phyloP scores from a whole-genome alignment of 2,329 filamentous ascomycete genomes.

The Fusarium sp. region DNA sequence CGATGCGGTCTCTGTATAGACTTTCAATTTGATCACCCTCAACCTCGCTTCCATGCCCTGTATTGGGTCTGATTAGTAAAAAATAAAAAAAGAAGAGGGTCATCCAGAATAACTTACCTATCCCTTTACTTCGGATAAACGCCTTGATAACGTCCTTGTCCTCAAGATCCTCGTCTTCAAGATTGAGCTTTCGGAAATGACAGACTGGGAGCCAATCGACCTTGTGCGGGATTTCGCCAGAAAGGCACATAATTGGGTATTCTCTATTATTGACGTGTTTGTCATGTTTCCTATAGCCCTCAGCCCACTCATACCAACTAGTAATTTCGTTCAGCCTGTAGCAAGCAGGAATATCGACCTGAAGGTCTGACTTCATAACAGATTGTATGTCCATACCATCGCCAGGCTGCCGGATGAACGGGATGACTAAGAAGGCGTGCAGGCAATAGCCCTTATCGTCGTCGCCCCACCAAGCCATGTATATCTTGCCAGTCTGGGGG shows the following conservation, averaged over 20 bases:
- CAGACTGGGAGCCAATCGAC: neutral
- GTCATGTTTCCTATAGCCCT: accelerated
- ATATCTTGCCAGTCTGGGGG: neutral
- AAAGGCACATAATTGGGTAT: neutral
- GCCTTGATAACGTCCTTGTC: neutral
- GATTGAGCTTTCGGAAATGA: neutral
- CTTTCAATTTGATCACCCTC: no score
- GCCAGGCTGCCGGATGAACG: neutral
- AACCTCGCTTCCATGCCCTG: no score
- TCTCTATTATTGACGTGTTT: accelerated
- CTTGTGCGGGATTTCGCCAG: accelerated
- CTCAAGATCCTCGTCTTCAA: neutral
- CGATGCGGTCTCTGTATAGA: no score
- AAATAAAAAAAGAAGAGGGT: accelerated
- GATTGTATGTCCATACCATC: neutral
- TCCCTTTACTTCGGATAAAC: accelerated
- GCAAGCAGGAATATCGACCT: accelerated
- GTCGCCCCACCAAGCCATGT: neutral
- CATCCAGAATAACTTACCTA: neutral
- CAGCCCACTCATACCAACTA: accelerated
- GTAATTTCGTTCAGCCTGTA: accelerated
- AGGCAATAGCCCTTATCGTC: neutral
- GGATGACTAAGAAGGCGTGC: neutral
- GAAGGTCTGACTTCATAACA: neutral
- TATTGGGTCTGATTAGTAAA: accelerated